Evolutionary conservation across 768 basidiomycete species (phyloP).

Genomic region (Dioszegia crocea): DNA sequence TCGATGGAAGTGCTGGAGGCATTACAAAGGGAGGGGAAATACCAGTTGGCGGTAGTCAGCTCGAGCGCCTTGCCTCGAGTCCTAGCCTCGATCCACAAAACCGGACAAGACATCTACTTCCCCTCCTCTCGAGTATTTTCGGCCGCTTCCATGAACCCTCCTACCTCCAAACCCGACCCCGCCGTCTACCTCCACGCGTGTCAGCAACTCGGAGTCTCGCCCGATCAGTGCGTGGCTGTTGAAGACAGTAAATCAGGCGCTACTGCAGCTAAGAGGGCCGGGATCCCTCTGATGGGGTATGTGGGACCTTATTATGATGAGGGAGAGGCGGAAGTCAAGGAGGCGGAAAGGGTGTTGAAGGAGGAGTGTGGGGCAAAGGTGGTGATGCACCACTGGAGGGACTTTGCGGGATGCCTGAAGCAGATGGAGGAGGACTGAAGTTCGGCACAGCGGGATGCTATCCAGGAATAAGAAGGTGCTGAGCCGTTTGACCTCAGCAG

Average conservation of each 20-base stretch:
- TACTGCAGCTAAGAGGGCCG: slow-evolving; percentile 30
- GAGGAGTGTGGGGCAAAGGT: slow-evolving; percentile 17
- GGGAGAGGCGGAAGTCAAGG: slow-evolving; percentile 16
- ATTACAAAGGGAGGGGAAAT: slow-evolving; percentile 14
- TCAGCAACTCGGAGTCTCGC: slow-evolving; percentile 21
- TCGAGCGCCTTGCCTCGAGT: slow-evolving; percentile 25
- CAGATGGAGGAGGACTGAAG: slow-evolving; percentile 2
- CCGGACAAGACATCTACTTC: slow-evolving; percentile 26
- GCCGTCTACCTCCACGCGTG: slow-evolving; percentile 31
- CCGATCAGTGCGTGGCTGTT: slow-evolving; percentile 21
- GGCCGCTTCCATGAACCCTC: slow-evolving; percentile 27
- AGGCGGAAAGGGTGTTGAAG: slow-evolving; percentile 11
- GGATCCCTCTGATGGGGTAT: slow-evolving; percentile 27
- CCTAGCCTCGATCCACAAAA: slow-evolving; percentile 20
- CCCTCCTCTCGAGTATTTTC: slow-evolving; percentile 17
- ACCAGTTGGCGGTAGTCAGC: slow-evolving; percentile 22
- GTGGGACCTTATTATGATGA: slow-evolving; percentile 29
- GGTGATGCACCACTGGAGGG: slow-evolving; percentile 23
- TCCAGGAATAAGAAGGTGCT: neutral
- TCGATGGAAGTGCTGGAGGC: slow-evolving; percentile 18
- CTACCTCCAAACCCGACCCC: slow-evolving; percentile 32
- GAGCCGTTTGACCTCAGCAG: too few relatives aligned
- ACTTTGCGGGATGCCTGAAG: slow-evolving; percentile 13
- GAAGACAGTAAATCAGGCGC: slow-evolving; percentile 33
- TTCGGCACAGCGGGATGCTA: neutral